A percentile compares a stretch with the other conserved stretches of the same genome.
phyloP scores from a whole-genome alignment of 2,329 filamentous ascomycete genomes.

The Exophiala aquamarina region DNA sequence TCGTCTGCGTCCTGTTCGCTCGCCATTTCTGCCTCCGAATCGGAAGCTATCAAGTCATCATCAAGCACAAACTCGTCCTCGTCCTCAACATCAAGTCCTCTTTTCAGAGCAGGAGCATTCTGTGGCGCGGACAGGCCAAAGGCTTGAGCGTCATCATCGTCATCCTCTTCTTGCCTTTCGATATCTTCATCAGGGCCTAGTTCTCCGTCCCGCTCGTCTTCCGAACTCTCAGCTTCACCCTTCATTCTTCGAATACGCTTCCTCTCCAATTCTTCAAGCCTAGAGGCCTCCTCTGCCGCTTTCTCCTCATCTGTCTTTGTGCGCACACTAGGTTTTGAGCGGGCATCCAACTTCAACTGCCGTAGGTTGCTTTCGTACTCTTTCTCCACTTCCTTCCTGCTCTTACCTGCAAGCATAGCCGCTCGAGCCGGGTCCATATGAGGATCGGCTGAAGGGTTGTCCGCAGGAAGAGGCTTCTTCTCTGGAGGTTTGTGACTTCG shows the following conservation, averaged over 20 bases:
- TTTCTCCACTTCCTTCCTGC: constrained; percentile 71
- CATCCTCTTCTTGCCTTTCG: constrained; percentile 16
- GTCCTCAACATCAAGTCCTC: constrained; percentile 72
- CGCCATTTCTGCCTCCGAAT: constrained; percentile 56
- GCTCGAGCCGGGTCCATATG: constrained; percentile 65
- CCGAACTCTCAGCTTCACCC: constrained; percentile 70
- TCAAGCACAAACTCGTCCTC: constrained; percentile 94
- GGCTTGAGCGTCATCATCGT: constrained; percentile 57
- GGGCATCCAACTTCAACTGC: constrained; percentile 78
- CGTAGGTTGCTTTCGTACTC: constrained; percentile 84
- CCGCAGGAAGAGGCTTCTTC: constrained; percentile 51
- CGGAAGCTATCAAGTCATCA: constrained; percentile 81
- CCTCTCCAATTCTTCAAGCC: constrained; percentile 77
- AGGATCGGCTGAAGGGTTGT: constrained; percentile 40
- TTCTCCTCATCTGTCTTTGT: constrained; percentile 91
- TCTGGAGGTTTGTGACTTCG: constrained; percentile 54
- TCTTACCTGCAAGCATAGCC: constrained; percentile 59
- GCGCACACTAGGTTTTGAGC: constrained; percentile 79
- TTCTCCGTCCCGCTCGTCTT: constrained; percentile 49
- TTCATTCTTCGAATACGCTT: constrained; percentile 83
- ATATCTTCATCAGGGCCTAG: constrained; percentile 52
- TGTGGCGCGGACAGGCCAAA: constrained; percentile 60
- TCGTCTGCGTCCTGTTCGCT: constrained; percentile 39
- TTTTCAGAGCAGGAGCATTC: constrained; percentile 36
- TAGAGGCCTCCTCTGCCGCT: constrained; percentile 72